Evolutionary conservation across 495 filamentous ascomycete genomes (phyloP).

Genomic region (Penicillium ochrochloron): DNA sequence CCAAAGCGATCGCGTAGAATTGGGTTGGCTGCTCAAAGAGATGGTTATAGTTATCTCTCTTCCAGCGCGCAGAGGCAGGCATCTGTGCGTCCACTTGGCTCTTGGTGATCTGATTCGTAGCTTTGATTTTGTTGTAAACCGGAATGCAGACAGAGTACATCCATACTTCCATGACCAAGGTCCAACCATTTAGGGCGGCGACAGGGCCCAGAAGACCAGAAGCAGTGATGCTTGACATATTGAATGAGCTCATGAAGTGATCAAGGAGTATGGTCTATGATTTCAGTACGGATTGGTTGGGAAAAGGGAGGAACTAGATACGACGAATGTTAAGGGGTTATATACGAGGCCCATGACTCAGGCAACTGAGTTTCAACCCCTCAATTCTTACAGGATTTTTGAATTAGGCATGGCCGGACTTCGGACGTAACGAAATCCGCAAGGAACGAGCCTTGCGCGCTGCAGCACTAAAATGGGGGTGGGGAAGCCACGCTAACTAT

Average conservation of each 20-base stretch:
- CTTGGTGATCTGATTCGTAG: conserved; percentile 16
- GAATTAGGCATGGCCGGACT: background rate
- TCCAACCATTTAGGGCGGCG: conserved; percentile 33
- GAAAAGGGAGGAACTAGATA: background rate
- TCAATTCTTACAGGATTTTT: background rate
- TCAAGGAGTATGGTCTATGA: background rate
- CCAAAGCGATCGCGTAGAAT: conserved; percentile 33
- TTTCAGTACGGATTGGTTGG: background rate
- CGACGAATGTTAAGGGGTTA: background rate
- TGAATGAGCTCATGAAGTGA: background rate
- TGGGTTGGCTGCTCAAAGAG: conserved; percentile 37
- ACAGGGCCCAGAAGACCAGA: conserved; percentile 37
- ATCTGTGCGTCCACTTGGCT: conserved; percentile 25
- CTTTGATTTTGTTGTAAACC: conserved; percentile 14
- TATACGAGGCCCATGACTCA: conserved; percentile 1
- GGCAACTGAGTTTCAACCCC: background rate
- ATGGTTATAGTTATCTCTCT: conserved; percentile 35
- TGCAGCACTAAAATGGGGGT: background rate
- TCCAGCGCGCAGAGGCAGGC: conserved; percentile 32
- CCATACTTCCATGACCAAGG: conserved; percentile 32
- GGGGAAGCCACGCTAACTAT: background rate
- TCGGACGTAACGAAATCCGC: background rate
- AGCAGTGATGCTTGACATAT: conserved; percentile 13
- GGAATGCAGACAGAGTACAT: conserved; percentile 31
- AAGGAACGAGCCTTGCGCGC: background rate